Evolutionary conservation across 2,329 filamentous ascomycete species (phyloP), one percentile per base, ranked within the genome.

Genomic region (Phialemonium atrogriseum): DNA sequence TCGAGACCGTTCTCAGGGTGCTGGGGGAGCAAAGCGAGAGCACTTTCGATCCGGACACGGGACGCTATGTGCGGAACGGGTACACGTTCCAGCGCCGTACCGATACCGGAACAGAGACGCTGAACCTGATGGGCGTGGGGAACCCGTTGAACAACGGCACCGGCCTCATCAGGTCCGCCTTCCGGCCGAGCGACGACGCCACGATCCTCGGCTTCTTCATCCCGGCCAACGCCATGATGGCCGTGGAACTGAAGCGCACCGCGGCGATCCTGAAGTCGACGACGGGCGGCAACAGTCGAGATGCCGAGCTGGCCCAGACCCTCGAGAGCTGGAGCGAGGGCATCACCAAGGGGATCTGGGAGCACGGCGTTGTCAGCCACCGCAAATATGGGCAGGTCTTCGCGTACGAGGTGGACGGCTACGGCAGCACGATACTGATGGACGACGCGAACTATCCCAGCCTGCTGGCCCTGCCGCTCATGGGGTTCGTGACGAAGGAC

Each of bases 181-280:
- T 98, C 61, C 75, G 91, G 2, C 91, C 91, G 5, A 94, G 85
- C 41, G 91, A 98, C 48, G 91, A 98, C 54, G 86, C 91, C 3
- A 93, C 87, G 0, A 95, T 91, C 22, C 67, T 98, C 4, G 88
- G 88, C 26, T 98, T 86, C 64, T 85, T 94, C 53, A 94, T 98
- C 44, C 91, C 91, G 0, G 80, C 85, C 22, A 98, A 98, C 51
- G 91, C 91, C 15, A 89, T 94, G 80, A 94, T 98, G 70, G 80
- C 86, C 3, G 84, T 89, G 1, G 87, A 98, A 56, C 66, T 98
- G 16, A 74, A 78, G 41, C 78, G 84, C 24, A 78, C 84, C 0
- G 77, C 85, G 0, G 64, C 68, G 5, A 66, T 93, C 13, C 70
- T 96, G n/a, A 60, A 63, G 32, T 64, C 65, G 5, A 73, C 68